A percentile compares a stretch with the other conserved stretches of the same genome.
Evolutionary conservation across 202 grass and related monocot species (phyloP).

Genomic region (Digitaria exilis): DNA sequence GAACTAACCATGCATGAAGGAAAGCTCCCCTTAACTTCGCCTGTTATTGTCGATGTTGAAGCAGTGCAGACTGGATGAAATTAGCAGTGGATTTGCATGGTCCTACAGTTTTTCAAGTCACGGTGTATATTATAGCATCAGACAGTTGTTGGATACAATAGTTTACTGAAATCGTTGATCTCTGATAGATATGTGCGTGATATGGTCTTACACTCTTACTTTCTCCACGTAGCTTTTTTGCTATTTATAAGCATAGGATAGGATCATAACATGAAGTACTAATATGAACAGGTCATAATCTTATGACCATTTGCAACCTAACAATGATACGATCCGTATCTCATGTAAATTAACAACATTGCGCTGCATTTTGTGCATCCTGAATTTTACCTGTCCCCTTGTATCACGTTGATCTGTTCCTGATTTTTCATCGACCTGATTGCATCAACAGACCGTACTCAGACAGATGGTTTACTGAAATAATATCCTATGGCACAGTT

Average conservation of each 20-base stretch:
- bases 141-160: conserved; percentile 49
- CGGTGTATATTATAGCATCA: conserved; percentile 30
- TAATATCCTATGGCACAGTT: conserved; percentile 44
- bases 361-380: neutral
- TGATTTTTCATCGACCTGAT: conserved; percentile 12
- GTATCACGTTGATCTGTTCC: conserved; percentile 2
- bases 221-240: neutral
- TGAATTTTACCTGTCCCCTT: conserved; percentile 14
- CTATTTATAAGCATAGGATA: neutral
- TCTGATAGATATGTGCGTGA: conserved; percentile 30
- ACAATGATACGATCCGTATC: neutral
- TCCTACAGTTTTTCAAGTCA: conserved; percentile 16
- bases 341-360: neutral
- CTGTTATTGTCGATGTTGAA: conserved; percentile 51
- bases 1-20: conserved; percentile 64
- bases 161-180: conserved; percentile 39
- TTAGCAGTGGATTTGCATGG: conserved; percentile 62
- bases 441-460: neutral
- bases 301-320: conserved; percentile 9
- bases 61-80: conserved; percentile 60
- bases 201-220: neutral
- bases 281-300: neutral
- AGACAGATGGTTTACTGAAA: conserved; percentile 37
- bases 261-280: neutral
- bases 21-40: conserved; percentile 35